A percentile compares a stretch with the other conserved stretches of the same genome.
Conservation (phyloP, 352 stramenopile genomes). For the Globisporangium lucens region DNA sequence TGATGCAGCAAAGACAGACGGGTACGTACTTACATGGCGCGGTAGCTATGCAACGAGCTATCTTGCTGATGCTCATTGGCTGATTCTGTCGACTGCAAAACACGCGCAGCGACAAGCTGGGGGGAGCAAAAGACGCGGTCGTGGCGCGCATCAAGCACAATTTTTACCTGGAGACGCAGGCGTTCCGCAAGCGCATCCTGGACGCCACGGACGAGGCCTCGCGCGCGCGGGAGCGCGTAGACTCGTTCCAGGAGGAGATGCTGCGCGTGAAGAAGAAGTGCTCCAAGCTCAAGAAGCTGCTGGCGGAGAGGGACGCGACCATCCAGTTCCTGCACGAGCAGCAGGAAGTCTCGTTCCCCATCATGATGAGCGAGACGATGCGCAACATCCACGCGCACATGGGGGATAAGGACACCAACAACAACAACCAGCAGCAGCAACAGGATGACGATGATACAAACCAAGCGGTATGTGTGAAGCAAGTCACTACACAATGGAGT, state of each 20-base stretch:
- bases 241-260: conserved; percentile 42
- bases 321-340: conserved; percentile 52
- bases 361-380: conserved; percentile 67
- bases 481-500: not conserved
- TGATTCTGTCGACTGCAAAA: not conserved
- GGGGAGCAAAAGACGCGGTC: conserved; percentile 13
- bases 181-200: conserved; percentile 36
- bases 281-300: conserved; percentile 49
- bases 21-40: not conserved
- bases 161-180: conserved; percentile 54
- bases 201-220: conserved; percentile 27
- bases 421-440: conserved; percentile 13
- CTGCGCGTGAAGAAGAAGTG: conserved; percentile 47
- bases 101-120: not conserved
- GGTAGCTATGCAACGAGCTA: no score
- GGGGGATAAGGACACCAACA: conserved; percentile 13
- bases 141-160: conserved; percentile 55
- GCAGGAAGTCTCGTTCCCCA: conserved; percentile 44
- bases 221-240: conserved; percentile 25
- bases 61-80: not conserved
- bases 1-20: not conserved
- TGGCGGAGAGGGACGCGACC: conserved; percentile 55
- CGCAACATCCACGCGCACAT: conserved; percentile 45
- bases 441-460: conserved; percentile 18
- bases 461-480: conserved; percentile 1